Evolutionary conservation across 768 basidiomycete genomes (phyloP), one percentile per base, ranked within the genome.

Genomic region (Lactifluus subvellereus): DNA sequence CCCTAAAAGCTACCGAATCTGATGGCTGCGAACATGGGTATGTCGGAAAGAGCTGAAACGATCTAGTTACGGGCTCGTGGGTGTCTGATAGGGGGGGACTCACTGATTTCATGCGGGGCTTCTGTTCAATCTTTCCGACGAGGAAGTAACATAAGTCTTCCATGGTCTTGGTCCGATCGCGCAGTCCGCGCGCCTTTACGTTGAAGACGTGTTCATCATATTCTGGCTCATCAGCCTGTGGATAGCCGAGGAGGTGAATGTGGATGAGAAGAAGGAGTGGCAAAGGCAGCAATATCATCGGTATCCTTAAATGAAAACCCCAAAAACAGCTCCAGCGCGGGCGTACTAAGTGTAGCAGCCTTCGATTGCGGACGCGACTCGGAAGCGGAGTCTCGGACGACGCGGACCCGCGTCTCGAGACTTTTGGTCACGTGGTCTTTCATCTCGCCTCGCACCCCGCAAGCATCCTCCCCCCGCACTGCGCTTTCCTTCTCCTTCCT

Each of bases 21-120:
- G 81, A 77, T n/a, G 82, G 82, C 64, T 78, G 77, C 60, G 67
- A 54, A 68, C 83, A 84, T 6, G 83, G 83, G 67, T 84, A 82
- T 7, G 73, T 78, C 16, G 79, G 71, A 27, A 84, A 68, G 45
- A 81, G 74, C 81, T 83, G 58, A 51, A 60, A 64, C 54, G 42
- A 42, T 43, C 51, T 9, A 22, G 33, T 51, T 27, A 48, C 33
- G n/a, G 10, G 56, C 45, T 48, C 52, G 42, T 64, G 38, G 58
- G 32, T 20, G 2, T 54, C 52, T 59, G 62, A 66, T 64, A 54
- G 54, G 63, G 49, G 58, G 16, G 33, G 6, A 53, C 73, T 43
- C 30, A 73, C 74, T 49, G 67, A 60, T 68, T 59, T 70, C 35
- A 67, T 64, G 69, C 64, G 69, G 37, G 67, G 66, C 59, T 71